Evolutionary conservation across 345 rosid species (phyloP).

Genomic region (Jatropha curcas): DNA sequence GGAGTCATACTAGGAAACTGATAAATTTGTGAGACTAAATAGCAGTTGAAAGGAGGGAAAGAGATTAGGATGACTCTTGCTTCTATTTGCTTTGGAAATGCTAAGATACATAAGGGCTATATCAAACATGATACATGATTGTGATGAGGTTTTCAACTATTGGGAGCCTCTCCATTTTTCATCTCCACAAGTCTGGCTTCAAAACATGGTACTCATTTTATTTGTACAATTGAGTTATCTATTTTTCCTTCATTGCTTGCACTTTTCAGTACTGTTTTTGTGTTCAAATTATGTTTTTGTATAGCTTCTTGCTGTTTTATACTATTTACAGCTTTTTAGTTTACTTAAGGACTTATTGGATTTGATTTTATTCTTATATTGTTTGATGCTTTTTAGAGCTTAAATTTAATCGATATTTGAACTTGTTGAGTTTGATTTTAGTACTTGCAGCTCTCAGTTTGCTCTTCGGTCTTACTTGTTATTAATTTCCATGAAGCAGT

Average conservation of each 20-base stretch:
- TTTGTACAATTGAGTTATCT: no score
- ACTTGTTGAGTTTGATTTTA: not conserved
- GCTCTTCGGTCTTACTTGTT: constrained; percentile 90
- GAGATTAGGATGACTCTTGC: constrained; percentile 71
- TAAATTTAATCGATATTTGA: no score
- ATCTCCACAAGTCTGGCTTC: constrained; percentile 86
- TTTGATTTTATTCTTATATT: no score
- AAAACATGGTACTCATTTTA: constrained; percentile 69
- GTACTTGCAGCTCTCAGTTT: constrained; percentile 71
- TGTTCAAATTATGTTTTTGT: no score
- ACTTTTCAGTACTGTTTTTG: no score
- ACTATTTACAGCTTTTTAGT: no score
- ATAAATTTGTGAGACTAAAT: constrained; percentile 52
- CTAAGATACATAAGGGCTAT: constrained; percentile 96
- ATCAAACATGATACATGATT: constrained; percentile 94
- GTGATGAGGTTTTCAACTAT: constrained; percentile 97
- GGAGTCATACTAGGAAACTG: constrained; percentile 52
- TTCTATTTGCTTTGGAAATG: constrained; percentile 67
- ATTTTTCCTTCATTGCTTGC: no score
- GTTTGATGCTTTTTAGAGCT: not conserved
- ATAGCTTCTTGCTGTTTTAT: not conserved
- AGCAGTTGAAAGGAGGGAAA: constrained; percentile 32
- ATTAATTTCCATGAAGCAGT: constrained; percentile 75
- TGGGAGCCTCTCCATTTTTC: constrained; percentile 98
- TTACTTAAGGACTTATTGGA: no score